These are phyloP conservation scores for Sisymbrium irio DNA, from an alignment of 345 rosid genomes.

Conservation along the genomic window DNA sequence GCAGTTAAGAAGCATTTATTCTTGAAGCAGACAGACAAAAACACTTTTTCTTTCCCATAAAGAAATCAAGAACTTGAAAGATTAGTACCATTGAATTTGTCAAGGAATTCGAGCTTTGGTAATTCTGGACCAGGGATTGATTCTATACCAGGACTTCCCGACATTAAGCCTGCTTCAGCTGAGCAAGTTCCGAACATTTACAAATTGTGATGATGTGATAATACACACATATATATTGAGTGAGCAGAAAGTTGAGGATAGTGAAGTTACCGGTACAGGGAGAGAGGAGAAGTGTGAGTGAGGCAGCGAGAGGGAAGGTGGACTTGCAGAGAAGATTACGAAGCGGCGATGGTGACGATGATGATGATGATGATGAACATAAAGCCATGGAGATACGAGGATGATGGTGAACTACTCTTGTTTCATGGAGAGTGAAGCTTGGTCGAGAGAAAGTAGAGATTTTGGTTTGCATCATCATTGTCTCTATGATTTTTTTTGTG, in stretches of 20 bases:
- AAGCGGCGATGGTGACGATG: conserved; percentile 28
- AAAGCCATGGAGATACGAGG: conserved; percentile 33
- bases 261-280: conserved; percentile 54
- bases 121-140: conserved; percentile 87
- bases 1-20: conserved; percentile 24
- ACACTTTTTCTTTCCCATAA: background rate
- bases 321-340: conserved; percentile 37
- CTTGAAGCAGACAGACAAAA: background rate
- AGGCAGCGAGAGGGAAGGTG: conserved; percentile 60
- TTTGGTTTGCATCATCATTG: conserved; percentile 42
- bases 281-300: conserved; percentile 64
- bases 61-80: background rate
- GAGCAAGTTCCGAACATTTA: conserved; percentile 28
- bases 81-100: conserved; percentile 61
- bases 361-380: conserved; percentile 16
- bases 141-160: conserved; percentile 82
- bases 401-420: conserved; percentile 17
- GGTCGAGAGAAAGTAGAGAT: conserved; percentile 32
- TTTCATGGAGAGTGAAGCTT: conserved; percentile 24
- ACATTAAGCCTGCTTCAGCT: conserved; percentile 80
- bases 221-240: background rate
- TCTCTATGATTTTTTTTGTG: conserved; percentile 26
- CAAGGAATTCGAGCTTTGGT: conserved; percentile 78
- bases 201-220: background rate
- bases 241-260: background rate